Evolutionary conservation across 176 grass and related monocot species (phyloP).

Genomic region (Oryza meyeriana): DNA sequence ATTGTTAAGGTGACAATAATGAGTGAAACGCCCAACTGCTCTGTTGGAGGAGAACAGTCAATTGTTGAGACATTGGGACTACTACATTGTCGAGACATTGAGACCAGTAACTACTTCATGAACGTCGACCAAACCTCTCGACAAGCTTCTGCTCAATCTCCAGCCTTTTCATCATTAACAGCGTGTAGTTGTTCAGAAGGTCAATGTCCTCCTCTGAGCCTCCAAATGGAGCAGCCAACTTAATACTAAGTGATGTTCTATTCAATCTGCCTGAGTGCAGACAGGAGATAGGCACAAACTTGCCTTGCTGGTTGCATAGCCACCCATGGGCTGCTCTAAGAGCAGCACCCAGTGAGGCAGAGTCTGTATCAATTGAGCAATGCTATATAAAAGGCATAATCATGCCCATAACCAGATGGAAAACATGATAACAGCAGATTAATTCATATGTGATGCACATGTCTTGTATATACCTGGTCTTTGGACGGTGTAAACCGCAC

Average conservation of each 20-base stretch:
- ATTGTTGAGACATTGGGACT: background rate
- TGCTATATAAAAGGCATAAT: background rate
- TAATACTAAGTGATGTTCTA: slow-evolving; percentile 38
- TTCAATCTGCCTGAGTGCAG: slow-evolving; percentile 33
- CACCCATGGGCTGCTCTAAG: slow-evolving; percentile 69
- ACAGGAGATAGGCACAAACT: slow-evolving; percentile 44
- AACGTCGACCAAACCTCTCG: slow-evolving; percentile 9
- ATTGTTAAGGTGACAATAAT: background rate
- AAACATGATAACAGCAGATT: background rate
- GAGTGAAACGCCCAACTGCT: background rate
- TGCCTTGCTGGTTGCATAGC: slow-evolving; percentile 42
- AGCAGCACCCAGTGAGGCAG: slow-evolving; percentile 66
- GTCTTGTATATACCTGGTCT: slow-evolving; percentile 53
- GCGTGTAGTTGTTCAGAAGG: slow-evolving; percentile 42
- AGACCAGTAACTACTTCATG: background rate
- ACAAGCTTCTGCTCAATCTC: slow-evolving; percentile 54
- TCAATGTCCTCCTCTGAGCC: slow-evolving; percentile 4
- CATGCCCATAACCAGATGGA: background rate
- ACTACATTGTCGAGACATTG: no score
- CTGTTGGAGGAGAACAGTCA: background rate
- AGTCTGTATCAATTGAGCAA: slow-evolving; percentile 35
- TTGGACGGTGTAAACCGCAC: slow-evolving; percentile 66
- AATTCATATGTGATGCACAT: background rate
- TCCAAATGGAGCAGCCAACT: slow-evolving; percentile 41
- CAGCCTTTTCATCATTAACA: slow-evolving; percentile 48